Evolutionary conservation across 192 early-diverging fungal genomes (phyloP), one percentile per base, ranked within the genome.

Genomic region (Oehlia diaphana): DNA sequence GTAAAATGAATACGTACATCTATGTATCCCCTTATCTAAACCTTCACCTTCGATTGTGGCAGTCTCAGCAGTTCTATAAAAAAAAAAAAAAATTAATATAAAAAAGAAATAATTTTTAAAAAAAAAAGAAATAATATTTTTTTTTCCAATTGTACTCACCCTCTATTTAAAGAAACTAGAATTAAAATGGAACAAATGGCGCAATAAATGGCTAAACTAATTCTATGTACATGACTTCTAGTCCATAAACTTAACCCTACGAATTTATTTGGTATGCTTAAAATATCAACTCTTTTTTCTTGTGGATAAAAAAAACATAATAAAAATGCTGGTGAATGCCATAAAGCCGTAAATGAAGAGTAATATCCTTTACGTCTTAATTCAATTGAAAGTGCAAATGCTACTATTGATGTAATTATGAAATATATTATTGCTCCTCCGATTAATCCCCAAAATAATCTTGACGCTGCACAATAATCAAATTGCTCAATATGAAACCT

Each of bases 221-320:
- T 78, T 58, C 66, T 35, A 50, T 78, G 76, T 42, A 78, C 37
- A 14, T 78, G 76, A 28, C 37, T 37, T 33, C 76, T 31, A 14
- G 76, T 78, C 76, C 76, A 78, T 49, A 68, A 47, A 10, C 35
- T n/a, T 69, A 78, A 53, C 8, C 44, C 39, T 2, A 78, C 76
- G 12, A 69, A 78, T 78, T 78, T 78, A 50, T 78, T 78, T 9
- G 76, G 76, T 42, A 78, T 68, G 19, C 64, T 78, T 23, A 78
- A 50, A 53, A 78, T 53, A 26, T 78, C 76, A 31, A 78, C 76
- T 42, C 76, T 33, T 23, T 53, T 53, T 21, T 68, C 9, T n/a
- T n/a, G 14, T 4, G 65, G 14, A 68, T 42, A 69, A 58, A 78
- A 67, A 44, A 68, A 78, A 58, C 76, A 78, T n/a, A 78, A 2